Percentiles rank a stretch among this genome's conserved stretches.
phyloP scores from a whole-genome alignment of 106 monocot species.

The Amphibolis antarctica region DNA sequence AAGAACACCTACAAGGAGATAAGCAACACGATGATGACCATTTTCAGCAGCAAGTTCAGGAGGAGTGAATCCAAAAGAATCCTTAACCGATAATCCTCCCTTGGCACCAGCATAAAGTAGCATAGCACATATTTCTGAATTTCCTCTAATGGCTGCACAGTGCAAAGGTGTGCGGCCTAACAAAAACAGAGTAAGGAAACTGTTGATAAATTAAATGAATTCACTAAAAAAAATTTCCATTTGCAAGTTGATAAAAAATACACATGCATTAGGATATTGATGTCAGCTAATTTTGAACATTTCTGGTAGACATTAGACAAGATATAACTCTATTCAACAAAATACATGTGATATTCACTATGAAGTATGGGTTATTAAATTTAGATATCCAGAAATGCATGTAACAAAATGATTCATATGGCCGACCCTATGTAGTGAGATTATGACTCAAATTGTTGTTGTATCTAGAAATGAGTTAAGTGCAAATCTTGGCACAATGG shows the following conservation, averaged over 20 bases:
- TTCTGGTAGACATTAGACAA: not conserved
- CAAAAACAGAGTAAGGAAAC: not conserved
- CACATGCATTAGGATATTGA: not conserved
- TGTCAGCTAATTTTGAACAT: not conserved
- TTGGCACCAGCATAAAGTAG: constrained; percentile 73
- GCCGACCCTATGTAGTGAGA: no score
- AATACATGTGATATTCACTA: not conserved
- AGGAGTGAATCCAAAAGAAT: constrained; percentile 78
- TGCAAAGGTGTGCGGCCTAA: constrained; percentile 86
- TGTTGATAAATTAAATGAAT: not conserved
- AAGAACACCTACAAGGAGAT: constrained; percentile 58
- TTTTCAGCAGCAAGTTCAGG: constrained; percentile 65
- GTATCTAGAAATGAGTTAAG: no score
- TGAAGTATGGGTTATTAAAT: no score
- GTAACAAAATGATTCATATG: no score
- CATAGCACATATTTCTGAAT: constrained; percentile 59
- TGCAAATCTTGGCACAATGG: no score
- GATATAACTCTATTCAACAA: not conserved
- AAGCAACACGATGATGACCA: constrained; percentile 59
- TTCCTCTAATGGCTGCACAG: constrained; percentile 75
- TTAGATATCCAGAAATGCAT: not conserved
- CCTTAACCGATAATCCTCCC: constrained; percentile 55
- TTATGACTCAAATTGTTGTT: no score
- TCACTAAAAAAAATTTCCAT: not conserved
- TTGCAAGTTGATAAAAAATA: not conserved